phyloP scores from a whole-genome alignment of 768 basidiomycete species.

The Russula compacta region DNA sequence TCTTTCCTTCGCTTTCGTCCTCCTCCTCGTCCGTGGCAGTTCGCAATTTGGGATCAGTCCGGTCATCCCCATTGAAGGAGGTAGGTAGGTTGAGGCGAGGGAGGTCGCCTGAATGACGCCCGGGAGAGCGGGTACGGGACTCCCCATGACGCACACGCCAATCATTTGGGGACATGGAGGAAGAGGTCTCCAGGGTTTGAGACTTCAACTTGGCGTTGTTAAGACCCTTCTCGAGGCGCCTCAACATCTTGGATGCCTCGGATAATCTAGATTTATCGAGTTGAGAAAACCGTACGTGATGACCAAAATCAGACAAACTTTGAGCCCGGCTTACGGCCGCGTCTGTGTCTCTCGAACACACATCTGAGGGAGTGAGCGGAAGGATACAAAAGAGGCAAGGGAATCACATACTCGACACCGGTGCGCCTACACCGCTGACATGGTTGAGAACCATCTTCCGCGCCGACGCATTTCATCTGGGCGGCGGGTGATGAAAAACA shows the following conservation, averaged over 20 bases:
- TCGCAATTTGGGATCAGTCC: conserved; percentile 9
- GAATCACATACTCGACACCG: conserved; percentile 41
- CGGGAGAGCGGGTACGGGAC: conserved; percentile 21
- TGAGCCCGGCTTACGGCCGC: conserved; percentile 82
- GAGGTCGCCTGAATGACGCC: conserved; percentile 38
- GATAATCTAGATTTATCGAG: conserved; percentile 46
- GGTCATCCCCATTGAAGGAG: conserved; percentile 12
- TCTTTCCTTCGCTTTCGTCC: conserved; percentile 48
- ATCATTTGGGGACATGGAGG: conserved; percentile 27
- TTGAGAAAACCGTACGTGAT: conserved; percentile 11
- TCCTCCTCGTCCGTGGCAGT: conserved; percentile 49
- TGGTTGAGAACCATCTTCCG: conserved; percentile 71
- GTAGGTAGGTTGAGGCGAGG: conserved; percentile 40
- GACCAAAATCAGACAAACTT: conserved; percentile 44
- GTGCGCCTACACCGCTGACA: conserved; percentile 82
- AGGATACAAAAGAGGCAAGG: conserved; percentile 16
- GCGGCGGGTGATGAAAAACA: conserved; percentile 3
- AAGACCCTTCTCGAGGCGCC: conserved; percentile 76
- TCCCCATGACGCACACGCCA: conserved; percentile 13
- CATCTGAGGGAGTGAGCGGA: conserved; percentile 39
- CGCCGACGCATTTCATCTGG: conserved; percentile 88
- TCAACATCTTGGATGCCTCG: conserved; percentile 84
- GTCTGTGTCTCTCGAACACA: conserved; percentile 81
- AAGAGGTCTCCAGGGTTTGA: conserved; percentile 28
- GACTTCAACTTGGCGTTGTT: conserved; percentile 70